Evolutionary conservation across 768 basidiomycete genomes (phyloP).

Genomic region (Floccularia luteovirens): DNA sequence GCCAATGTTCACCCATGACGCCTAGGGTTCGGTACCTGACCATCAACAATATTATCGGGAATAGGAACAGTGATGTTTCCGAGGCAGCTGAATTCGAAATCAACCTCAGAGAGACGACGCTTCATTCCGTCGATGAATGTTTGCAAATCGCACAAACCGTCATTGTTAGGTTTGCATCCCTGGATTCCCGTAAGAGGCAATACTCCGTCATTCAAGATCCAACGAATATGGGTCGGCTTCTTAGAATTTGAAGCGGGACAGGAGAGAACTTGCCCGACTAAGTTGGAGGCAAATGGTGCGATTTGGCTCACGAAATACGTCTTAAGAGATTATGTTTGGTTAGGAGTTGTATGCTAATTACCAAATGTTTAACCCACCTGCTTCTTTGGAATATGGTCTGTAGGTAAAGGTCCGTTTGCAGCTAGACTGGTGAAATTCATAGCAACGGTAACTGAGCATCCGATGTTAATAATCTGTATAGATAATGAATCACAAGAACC

Average conservation of each 20-base stretch:
- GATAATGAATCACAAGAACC: constrained; percentile 9
- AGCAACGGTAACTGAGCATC: constrained; percentile 49
- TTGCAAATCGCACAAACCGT: constrained; percentile 56
- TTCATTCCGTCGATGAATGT: constrained; percentile 55
- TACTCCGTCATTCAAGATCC: constrained; percentile 70
- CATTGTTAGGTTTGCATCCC: constrained; percentile 46
- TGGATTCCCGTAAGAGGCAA: constrained; percentile 59
- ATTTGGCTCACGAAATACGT: constrained; percentile 20
- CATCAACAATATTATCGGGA: constrained; percentile 33
- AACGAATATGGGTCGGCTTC: constrained; percentile 43
- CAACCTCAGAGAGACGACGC: constrained; percentile 45
- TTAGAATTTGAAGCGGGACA: constrained; percentile 17
- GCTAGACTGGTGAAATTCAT: constrained; percentile 66
- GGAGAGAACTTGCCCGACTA: constrained; percentile 40
- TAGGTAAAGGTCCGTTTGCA: constrained; percentile 52
- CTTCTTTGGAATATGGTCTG: constrained; percentile 46
- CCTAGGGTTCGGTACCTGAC: constrained; percentile 23
- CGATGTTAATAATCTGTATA: constrained; percentile 1
- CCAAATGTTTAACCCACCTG: constrained; percentile 44
- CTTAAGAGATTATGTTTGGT: too few relatives aligned
- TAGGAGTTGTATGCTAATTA: too few relatives aligned
- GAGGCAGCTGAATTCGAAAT: constrained; percentile 59
- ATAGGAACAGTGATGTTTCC: constrained; percentile 36
- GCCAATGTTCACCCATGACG: too few relatives aligned
- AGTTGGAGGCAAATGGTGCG: constrained; percentile 25